These are phyloP conservation scores for Puya raimondii DNA, from an alignment of 176 grass and related monocot genomes.

Conservation along the genomic window DNA sequence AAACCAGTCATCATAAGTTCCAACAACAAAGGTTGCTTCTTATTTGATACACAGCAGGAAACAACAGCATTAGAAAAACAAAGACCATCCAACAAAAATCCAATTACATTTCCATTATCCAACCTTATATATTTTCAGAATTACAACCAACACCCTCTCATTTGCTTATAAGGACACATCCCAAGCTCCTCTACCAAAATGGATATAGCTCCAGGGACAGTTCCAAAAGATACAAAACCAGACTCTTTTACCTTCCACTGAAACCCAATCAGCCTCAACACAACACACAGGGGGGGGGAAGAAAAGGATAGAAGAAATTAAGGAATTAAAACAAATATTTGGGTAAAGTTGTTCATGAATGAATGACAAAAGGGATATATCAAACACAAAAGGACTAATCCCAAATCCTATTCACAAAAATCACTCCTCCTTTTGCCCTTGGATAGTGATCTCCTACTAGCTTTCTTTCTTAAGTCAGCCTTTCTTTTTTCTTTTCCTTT, in stretches of 20 bases:
- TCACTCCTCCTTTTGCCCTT: slow-evolving; percentile 2
- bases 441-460: not conserved
- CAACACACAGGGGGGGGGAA: not conserved
- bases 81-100: not conserved
- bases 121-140: not conserved
- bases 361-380: slow-evolving; percentile 12
- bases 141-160: not conserved
- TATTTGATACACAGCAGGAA: slow-evolving; percentile 21
- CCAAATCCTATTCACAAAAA: slow-evolving; percentile 29
- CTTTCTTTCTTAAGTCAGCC: slow-evolving; percentile 6
- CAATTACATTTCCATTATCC: not conserved
- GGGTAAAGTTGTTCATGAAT: slow-evolving; percentile 14
- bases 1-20: slow-evolving; percentile 3
- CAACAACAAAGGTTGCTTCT: not conserved
- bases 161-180: not conserved
- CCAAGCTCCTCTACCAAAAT: not conserved
- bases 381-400: slow-evolving; percentile 16
- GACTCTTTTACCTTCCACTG: not conserved
- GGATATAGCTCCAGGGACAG: not conserved
- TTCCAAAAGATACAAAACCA: too few species aligned
- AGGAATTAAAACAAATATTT: slow-evolving; percentile 13
- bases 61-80: slow-evolving; percentile 6
- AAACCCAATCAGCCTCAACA: not conserved
- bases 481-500: not conserved
- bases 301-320: not conserved